phyloP scores from a whole-genome alignment of 108 stramenopile genomes.

The Mediolabrus comicus region DNA sequence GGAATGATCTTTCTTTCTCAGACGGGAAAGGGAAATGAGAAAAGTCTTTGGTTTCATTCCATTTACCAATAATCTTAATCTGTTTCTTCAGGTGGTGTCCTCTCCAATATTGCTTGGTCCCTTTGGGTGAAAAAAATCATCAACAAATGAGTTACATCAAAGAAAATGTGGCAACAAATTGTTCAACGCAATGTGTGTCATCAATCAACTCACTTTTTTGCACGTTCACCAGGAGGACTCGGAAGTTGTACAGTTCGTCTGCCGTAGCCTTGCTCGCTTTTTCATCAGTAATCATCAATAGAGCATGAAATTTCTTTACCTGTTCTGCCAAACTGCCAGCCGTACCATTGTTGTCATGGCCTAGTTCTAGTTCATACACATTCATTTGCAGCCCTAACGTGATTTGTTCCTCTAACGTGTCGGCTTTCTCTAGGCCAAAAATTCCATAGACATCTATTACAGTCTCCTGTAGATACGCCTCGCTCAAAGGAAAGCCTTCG shows the following conservation, averaged over 20 bases:
- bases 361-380: not conserved
- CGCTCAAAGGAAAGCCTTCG: constrained; percentile 22
- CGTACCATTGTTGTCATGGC: not conserved
- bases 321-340: not conserved
- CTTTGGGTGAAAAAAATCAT: not conserved
- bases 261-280: not conserved
- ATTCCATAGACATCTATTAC: constrained; percentile 9
- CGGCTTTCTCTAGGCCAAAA: constrained; percentile 26
- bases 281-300: not conserved
- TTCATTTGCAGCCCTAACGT: constrained; percentile 7
- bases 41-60: constrained; percentile 37
- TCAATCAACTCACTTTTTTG: constrained; percentile 6
- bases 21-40: constrained; percentile 1
- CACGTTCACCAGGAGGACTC: constrained; percentile 1
- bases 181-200: not conserved
- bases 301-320: not conserved
- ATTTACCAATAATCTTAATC: constrained; percentile 37
- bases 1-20: not conserved
- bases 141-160: not conserved
- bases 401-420: constrained; percentile 34
- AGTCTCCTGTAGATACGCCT: constrained; percentile 17
- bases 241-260: constrained; percentile 15
- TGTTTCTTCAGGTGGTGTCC: constrained; percentile 49
- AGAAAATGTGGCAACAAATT: not conserved
- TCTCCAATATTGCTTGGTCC: not conserved